Base-by-base conservation (phyloP, 2,329 filamentous ascomycete species). In the Penicillium occitanis region DNA sequence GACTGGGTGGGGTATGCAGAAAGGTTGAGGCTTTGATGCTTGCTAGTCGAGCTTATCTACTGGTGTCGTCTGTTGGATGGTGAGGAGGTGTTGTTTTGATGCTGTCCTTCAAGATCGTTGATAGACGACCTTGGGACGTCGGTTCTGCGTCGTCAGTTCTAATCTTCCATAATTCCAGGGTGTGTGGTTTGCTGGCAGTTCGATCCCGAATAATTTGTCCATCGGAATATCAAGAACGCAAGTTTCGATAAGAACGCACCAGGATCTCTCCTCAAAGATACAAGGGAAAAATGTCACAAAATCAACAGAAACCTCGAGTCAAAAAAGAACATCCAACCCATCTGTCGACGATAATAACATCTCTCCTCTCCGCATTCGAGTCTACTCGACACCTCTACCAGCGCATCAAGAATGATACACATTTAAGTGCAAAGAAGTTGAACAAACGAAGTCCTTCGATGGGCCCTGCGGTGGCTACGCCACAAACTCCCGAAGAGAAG, bases 391-490 rank as follows among this genome's bases (percentile, higher is more conserved):
- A 64, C 13, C 50, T 64, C 37, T 64, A 57, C 28, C 61, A 48
- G 11, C 61, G 61, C 14, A 64, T 64, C 25, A 64, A 48, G 28
- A 35, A 25, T 51, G 35, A 59, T 28, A 28, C 57, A 30, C 57
- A 1, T n/a, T 59, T 37, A 6, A 17, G 17, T n/a, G 11, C n/a
- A n/a, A 69, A 85, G 22, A 62, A 60, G 7, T n/a, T 67, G 10
- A 64, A 63, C 11, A 63, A 63, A 59, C n/a, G 42, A 28, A 37
- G 22, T 13, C 33, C n/a, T 35, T 2, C 5, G 7, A 3, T 19
- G 5, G 22, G 11, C 30, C 6, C 30, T 42, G 35, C n/a, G 14
- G 48, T 14, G 14, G 14, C 17, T 30, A 22, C 19, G 1, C n/a
- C 44, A 17, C 25, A 19, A 14, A 46, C 58, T n/a, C 57, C 22